Evolutionary conservation across 345 rosid species (phyloP).

Genomic region (Microcos paniculata): DNA sequence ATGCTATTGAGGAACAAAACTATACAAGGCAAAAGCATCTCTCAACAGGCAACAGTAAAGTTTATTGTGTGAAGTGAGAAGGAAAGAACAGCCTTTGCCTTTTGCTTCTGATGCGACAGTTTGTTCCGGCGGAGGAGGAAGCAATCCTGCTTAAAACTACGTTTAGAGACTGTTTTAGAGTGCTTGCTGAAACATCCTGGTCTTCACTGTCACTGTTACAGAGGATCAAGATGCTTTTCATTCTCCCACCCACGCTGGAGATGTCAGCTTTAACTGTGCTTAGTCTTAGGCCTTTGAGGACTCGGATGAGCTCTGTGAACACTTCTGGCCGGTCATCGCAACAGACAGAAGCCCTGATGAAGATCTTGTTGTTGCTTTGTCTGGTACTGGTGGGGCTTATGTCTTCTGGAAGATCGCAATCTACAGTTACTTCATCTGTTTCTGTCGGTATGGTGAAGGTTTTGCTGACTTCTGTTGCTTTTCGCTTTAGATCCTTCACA

Average conservation of each 20-base stretch:
- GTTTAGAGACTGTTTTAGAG: slow-evolving; percentile 49
- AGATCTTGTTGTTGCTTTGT: slow-evolving; percentile 13
- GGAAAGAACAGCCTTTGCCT: slow-evolving; percentile 86
- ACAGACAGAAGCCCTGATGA: slow-evolving; percentile 67
- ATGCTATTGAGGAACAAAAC: too few species aligned
- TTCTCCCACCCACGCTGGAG: slow-evolving; percentile 70
- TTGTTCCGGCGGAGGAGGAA: slow-evolving; percentile 43
- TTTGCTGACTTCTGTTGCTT: slow-evolving; percentile 58
- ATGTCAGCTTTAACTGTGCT: slow-evolving; percentile 58
- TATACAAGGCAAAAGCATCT: too few species aligned
- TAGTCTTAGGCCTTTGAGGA: slow-evolving; percentile 49
- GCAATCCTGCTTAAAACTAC: slow-evolving; percentile 45
- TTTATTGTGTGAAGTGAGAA: slow-evolving; percentile 33
- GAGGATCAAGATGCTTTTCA: slow-evolving; percentile 58
- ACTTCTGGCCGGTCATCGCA: slow-evolving; percentile 88
- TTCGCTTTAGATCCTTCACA: slow-evolving; percentile 65
- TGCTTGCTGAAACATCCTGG: slow-evolving; percentile 28
- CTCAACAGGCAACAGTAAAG: neutral
- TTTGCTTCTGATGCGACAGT: slow-evolving; percentile 71
- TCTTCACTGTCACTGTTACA: slow-evolving; percentile 28
- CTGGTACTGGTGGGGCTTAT: neutral
- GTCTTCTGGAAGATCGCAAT: slow-evolving; percentile 28
- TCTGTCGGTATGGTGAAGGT: slow-evolving; percentile 58
- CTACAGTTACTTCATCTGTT: slow-evolving; percentile 64
- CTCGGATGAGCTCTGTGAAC: slow-evolving; percentile 57